Percentiles rank a stretch among this genome's conserved stretches.
These are phyloP conservation scores for Lactarius hatsudake DNA, from an alignment of 768 basidiomycete species.

Conservation along the genomic window DNA sequence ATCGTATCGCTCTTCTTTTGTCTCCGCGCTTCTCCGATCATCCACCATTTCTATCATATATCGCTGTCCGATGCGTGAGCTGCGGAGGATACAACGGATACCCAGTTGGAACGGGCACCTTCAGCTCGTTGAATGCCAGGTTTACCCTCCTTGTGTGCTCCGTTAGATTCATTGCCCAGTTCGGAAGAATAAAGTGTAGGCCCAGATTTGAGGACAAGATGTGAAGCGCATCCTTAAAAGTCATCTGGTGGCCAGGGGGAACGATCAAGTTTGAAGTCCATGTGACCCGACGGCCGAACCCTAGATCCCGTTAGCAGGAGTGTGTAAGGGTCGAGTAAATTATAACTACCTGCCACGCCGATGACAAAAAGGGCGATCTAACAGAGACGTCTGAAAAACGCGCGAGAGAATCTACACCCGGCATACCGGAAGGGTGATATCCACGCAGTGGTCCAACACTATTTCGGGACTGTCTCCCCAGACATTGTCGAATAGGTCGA, in stretches of 20 bases:
- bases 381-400: not conserved
- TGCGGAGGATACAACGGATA: not conserved
- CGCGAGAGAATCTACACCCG: no score
- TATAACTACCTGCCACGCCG: slow-evolving; percentile 42
- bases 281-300: slow-evolving; percentile 51
- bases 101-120: slow-evolving; percentile 31
- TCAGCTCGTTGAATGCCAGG: slow-evolving; percentile 44
- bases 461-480: slow-evolving; percentile 46
- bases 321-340: not conserved
- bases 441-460: slow-evolving; percentile 44
- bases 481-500: slow-evolving; percentile 39
- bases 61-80: slow-evolving; percentile 11
- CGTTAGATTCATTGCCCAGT: slow-evolving; percentile 40
- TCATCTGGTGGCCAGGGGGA: slow-evolving; percentile 45
- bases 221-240: slow-evolving; percentile 50
- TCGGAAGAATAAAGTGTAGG: slow-evolving; percentile 40
- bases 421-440: slow-evolving; percentile 53
- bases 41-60: slow-evolving; percentile 34
- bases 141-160: slow-evolving; percentile 34
- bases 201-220: slow-evolving; percentile 40
- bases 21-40: slow-evolving; percentile 20
- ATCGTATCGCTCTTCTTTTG: slow-evolving; percentile 29
- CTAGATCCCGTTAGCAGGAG: slow-evolving; percentile 8
- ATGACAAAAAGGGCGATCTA: slow-evolving; percentile 58
- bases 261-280: slow-evolving; percentile 45